phyloP scores from a whole-genome alignment of 23 red algal species.

The Gracilariopsis chorda region DNA sequence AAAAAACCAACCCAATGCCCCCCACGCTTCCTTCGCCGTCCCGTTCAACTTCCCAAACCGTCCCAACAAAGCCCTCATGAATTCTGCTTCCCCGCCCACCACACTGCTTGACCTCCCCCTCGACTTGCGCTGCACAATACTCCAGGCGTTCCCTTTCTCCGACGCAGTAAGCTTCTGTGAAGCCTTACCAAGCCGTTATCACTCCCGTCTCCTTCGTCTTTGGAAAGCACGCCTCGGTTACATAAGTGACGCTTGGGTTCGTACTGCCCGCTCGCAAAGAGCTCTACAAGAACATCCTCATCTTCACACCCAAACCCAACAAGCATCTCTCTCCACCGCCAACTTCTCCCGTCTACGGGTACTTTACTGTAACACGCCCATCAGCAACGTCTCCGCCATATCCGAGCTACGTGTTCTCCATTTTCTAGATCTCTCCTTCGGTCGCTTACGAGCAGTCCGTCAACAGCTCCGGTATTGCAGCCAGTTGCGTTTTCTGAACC shows the following conservation, averaged over 20 bases:
- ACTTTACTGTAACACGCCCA: not conserved
- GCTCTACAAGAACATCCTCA: not conserved
- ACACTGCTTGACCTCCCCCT: conserved; percentile 7
- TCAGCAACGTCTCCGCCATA: not conserved
- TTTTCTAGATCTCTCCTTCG: not conserved
- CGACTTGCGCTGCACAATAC: conserved; percentile 14
- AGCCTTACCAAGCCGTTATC: not conserved
- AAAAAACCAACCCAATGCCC: no score
- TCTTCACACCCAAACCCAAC: not conserved
- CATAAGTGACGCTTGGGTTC: conserved; percentile 14
- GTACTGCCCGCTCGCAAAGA: not conserved
- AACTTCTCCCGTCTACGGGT: not conserved
- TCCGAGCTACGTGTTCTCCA: conserved; percentile 2
- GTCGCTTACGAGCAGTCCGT: not conserved
- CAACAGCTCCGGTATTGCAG: not conserved
- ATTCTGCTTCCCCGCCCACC: not conserved
- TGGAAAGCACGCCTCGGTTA: not conserved
- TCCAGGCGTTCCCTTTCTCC: not conserved
- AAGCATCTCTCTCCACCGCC: not conserved
- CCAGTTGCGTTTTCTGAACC: conserved; percentile 29
- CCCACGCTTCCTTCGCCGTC: not conserved
- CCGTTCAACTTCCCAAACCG: not conserved
- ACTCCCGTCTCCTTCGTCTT: not conserved
- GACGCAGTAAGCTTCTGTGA: conserved; percentile 26
- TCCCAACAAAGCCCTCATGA: not conserved